Evolutionary conservation across 164 flowering plant genomes (phyloP), one percentile per base, ranked within the genome.

Genomic region (Piper betle): DNA sequence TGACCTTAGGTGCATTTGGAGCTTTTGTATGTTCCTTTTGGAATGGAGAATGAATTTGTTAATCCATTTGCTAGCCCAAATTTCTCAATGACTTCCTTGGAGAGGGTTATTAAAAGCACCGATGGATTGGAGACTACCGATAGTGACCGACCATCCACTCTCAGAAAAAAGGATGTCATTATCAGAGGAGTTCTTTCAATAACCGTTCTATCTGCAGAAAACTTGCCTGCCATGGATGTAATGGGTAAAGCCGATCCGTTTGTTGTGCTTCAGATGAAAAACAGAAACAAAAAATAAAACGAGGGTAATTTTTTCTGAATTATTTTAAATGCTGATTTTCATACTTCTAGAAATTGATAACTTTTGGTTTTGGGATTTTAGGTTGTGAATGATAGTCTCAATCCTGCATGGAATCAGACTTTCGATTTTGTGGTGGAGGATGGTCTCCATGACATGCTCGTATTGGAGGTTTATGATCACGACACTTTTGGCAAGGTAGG

Each of bases 341-440:
- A 50, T 39, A 8, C 63, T 37, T 46, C 37, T 13, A 18, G n/a
- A 50, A 58, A 17, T 18, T 59, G 18, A 25, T 4, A 1, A n/a
- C 41, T 50, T 7, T 46, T 46, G 50, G 50, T 62, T 16, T 70
- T 41, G 7, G 37, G 16, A 59, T 72, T 52, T 48, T 84, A 90
- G 97, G 99, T 93, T 68, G 91, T 94, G 63, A 84, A 85, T 73
- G 91, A 88, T 48, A 72, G 82, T 71, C 72, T 91, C 58, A 84
- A 91, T 79, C 99, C 99, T 10, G 84, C 82, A 53, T 94, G 99
- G 99, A 88, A 94, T 72, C 99, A 94, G 74, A 88, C 99, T 5
- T 94, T 94, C 80, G 99, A 94, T 74, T 90, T 94, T 71, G 95
- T 94, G 46, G 95, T 94, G 55, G 99, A 94, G 78, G 97, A 94